These are phyloP conservation scores for Cylindrodendrum hubeiense DNA, from an alignment of 2,329 filamentous ascomycete species.

Conservation along the genomic window DNA sequence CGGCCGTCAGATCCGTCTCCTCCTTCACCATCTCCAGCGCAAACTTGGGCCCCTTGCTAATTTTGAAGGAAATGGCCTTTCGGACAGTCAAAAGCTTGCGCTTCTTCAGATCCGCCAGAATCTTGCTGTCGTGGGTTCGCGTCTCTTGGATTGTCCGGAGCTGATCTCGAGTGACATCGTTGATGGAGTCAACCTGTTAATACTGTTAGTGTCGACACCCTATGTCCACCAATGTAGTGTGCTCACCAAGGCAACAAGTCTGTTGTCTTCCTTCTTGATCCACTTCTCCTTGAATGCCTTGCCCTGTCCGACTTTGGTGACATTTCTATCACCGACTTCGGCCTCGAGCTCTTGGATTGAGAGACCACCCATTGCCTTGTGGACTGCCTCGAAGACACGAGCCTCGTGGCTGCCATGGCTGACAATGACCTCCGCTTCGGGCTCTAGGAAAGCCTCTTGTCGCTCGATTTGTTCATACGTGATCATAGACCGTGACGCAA, in stretches of 20 bases:
- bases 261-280: conserved; percentile 74
- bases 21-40: conserved; percentile 90
- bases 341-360: conserved; percentile 80
- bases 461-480: conserved; percentile 85
- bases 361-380: conserved; percentile 80
- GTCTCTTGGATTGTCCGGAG: conserved; percentile 79
- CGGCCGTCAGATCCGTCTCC: conserved; percentile 93
- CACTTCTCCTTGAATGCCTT: conserved; percentile 90
- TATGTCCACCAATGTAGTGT: background rate
- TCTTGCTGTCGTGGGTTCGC: conserved; percentile 80
- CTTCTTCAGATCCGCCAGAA: conserved; percentile 87
- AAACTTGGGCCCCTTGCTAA: conserved; percentile 89
- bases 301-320: conserved; percentile 87
- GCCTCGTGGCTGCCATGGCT: conserved; percentile 85
- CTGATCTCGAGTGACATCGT: conserved; percentile 82
- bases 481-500: conserved; percentile 88
- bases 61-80: conserved; percentile 87
- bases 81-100: conserved; percentile 87
- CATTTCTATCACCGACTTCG: conserved; percentile 78
- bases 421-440: conserved; percentile 79
- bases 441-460: conserved; percentile 81
- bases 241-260: conserved; percentile 65
- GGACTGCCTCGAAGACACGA: conserved; percentile 82
- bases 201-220: conserved; percentile 15
- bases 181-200: conserved; percentile 75